Percentiles rank a stretch among this genome's conserved stretches.
Conservation (phyloP, 352 stramenopile species). For the Globisporangium paddicum region DNA sequence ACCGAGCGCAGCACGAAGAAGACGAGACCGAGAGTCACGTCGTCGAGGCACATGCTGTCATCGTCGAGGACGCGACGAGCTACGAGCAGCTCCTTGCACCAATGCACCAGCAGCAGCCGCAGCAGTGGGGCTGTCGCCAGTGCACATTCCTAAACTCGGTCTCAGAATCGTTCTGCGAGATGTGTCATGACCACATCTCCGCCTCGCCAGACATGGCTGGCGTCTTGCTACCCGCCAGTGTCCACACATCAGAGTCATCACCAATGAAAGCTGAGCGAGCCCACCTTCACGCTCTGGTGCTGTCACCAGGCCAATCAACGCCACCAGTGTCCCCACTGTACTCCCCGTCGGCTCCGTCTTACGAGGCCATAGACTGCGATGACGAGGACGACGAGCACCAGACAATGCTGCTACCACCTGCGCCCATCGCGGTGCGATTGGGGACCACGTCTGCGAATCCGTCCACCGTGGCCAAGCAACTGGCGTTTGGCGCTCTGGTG, state of each 20-base stretch:
- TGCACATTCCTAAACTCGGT: slow-evolving; percentile 60
- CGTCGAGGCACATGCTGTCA: slow-evolving; percentile 38
- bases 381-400: background rate
- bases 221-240: background rate
- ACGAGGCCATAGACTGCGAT: slow-evolving; percentile 11
- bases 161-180: slow-evolving; percentile 52
- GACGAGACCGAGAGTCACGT: slow-evolving; percentile 4
- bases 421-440: background rate
- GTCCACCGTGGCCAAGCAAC: background rate
- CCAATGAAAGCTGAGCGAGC: background rate
- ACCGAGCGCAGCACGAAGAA: background rate
- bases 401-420: background rate
- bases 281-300: background rate
- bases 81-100: slow-evolving; percentile 10
- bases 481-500: background rate
- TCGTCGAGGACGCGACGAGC: slow-evolving; percentile 22
- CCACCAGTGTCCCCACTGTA: slow-evolving; percentile 19
- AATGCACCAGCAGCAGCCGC: background rate
- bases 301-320: slow-evolving; percentile 7
- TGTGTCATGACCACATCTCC: slow-evolving; percentile 55
- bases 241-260: background rate
- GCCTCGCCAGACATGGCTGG: background rate
- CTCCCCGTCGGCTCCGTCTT: slow-evolving; percentile 21
- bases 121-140: slow-evolving; percentile 14
- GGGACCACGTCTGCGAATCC: background rate